Evolutionary conservation across 2,329 filamentous ascomycete genomes (phyloP), one percentile per base, ranked within the genome.

Genomic region (Penicillium janthinellum): DNA sequence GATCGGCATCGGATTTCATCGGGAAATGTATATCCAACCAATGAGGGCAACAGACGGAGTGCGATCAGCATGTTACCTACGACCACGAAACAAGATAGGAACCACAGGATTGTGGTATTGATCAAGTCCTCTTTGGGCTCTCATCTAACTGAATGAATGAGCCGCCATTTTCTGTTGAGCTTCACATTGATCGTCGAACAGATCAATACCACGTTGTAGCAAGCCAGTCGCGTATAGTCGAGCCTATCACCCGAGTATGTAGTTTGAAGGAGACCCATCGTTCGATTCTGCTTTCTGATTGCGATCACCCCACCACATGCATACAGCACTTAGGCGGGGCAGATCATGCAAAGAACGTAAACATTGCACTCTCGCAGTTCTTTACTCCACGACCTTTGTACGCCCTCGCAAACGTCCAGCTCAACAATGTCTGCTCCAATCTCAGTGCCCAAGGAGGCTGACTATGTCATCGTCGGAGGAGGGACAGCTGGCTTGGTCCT

Each of bases 391-490:
- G 15, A 31, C 14, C 25, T 11, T n/a, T 37, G 2, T 22, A 35
- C 48, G 7, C 10, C 10, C 20, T 12, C 2, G 20, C 41, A 50
- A 17, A 5, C 4, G 8, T 17, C 17, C 20, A 11, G 54, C 14
- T 35, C 34, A 38, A 54, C 34, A 55, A 56, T 62, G 11, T 22
- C 39, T 17, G 20, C 20, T 10, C 8, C 22, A 20, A 22, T 3
- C 3, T n/a, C 38, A 31, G 48, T 41, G 5, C 48, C 31, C 70
- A 67, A 49, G 11, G 44, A 47, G 44, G 44, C 25, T 2, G 71
- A 75, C 59, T 74, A 69, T 48, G 66, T 75, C 17, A 62, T 75
- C 48, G 60, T 75, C 35, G 74, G 73, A 11, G 73, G 67, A 12
- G 73, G 72, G 10, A 71, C 68, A 31, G 69, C 66, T n/a, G 73